Conservation (phyloP, 805 yeast species). For the Nakazawaea laoshanensis region DNA sequence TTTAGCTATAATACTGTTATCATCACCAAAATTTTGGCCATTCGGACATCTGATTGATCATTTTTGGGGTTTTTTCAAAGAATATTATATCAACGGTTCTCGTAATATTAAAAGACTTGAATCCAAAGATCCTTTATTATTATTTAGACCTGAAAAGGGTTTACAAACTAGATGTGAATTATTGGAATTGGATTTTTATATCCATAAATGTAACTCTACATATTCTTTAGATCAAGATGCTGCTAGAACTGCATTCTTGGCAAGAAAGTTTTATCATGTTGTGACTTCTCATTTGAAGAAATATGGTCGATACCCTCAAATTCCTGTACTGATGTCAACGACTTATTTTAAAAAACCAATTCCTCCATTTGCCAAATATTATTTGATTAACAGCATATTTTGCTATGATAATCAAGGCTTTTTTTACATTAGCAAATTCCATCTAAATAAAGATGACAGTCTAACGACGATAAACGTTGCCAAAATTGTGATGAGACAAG, state of each 20-base stretch:
- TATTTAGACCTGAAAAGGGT: conserved; percentile 39
- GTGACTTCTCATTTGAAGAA: conserved; percentile 33
- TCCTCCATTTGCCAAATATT: conserved; percentile 52
- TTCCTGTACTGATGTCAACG: conserved; percentile 71
- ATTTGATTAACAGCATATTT: conserved; percentile 47
- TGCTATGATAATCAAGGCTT: conserved; percentile 91
- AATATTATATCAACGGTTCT: too few relatives aligned
- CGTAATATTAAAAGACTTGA: too few relatives aligned
- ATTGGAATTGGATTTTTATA: conserved; percentile 75
- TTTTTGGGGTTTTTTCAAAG: too few relatives aligned
- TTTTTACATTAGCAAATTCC: conserved; percentile 59
- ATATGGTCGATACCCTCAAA: conserved; percentile 40
- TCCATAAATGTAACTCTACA: conserved; percentile 84
- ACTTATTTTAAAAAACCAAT: conserved; percentile 68
- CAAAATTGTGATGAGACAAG: conserved; percentile 68
- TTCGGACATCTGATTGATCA: too few relatives aligned
- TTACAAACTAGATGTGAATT: too few relatives aligned
- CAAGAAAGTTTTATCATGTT: conserved; percentile 46
- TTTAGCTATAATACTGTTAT: too few relatives aligned
- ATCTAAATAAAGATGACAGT: conserved; percentile 22
- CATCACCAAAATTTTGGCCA: too few relatives aligned
- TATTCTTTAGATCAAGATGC: conserved; percentile 78
- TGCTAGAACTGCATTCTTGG: conserved; percentile 58
- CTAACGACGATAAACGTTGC: conserved; percentile 47
- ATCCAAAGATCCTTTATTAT: conserved; percentile 14